A percentile compares a stretch with the other conserved stretches of the same genome.
These are phyloP conservation scores for Pyrus betulifolia DNA, from an alignment of 306 rosid genomes.

Conservation along the genomic window DNA sequence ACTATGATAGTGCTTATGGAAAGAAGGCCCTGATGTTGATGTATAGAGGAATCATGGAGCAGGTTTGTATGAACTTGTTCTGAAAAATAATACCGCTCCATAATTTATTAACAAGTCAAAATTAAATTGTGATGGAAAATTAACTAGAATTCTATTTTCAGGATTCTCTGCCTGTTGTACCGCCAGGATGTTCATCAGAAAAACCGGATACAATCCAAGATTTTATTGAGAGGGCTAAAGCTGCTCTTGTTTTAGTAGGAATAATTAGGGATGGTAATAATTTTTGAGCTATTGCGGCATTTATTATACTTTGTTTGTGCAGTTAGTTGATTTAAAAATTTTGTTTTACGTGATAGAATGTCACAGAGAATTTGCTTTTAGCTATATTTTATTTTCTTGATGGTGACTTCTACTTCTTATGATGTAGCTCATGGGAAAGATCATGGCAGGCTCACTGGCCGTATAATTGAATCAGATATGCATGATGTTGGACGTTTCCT, in stretches of 20 bases:
- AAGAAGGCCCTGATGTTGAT: slow-evolving; percentile 74
- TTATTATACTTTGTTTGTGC: background rate
- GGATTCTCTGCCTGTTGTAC: slow-evolving; percentile 85
- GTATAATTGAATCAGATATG: slow-evolving; percentile 92
- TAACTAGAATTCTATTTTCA: slow-evolving; percentile 36
- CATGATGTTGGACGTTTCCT: slow-evolving; percentile 96
- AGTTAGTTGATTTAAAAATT: background rate
- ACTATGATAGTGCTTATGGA: slow-evolving; percentile 92
- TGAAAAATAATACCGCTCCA: slow-evolving; percentile 4
- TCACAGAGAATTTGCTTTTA: background rate
- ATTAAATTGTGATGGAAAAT: slow-evolving; percentile 15
- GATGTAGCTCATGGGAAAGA: slow-evolving; percentile 64
- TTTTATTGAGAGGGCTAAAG: slow-evolving; percentile 69
- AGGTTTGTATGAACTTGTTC: slow-evolving; percentile 45
- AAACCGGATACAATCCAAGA: slow-evolving; percentile 64
- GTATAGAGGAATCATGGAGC: slow-evolving; percentile 95
- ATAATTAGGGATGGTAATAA: slow-evolving; percentile 65
- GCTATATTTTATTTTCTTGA: slow-evolving; percentile 6
- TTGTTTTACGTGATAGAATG: background rate
- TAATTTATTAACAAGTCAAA: slow-evolving; percentile 8
- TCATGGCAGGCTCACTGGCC: slow-evolving; percentile 60
- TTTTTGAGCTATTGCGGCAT: background rate
- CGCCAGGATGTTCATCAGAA: slow-evolving; percentile 86
- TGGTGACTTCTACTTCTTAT: slow-evolving; percentile 11
- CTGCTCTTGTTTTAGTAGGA: slow-evolving; percentile 90